Evolutionary conservation across 2,329 filamentous ascomycete species (phyloP), one percentile per base, ranked within the genome.

Genomic region (Cladophialophora chaetospira): DNA sequence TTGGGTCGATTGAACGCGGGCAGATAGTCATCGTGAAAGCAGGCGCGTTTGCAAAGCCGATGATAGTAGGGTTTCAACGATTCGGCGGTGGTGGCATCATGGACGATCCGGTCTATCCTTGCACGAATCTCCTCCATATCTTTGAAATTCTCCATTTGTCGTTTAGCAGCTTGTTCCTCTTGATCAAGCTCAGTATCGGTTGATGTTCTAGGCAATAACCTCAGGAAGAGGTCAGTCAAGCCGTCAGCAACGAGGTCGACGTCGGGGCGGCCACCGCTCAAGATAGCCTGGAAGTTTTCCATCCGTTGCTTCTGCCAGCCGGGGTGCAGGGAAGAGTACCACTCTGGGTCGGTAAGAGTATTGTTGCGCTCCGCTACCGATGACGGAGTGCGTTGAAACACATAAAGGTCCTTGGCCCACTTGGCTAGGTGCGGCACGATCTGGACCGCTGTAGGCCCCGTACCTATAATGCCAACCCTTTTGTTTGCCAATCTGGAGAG

Each of bases 41-140:
- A 79, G 0, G 84, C 83, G 0, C 85, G 78, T 68, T 88, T 88
- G 73, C 85, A 88, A 77, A 80, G 85, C 0, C 71, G 70, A 0
- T 80, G 77, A 65, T 87, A 88, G 80, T 81, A 85, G 0, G 82
- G 73, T 65, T 83, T 82, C 5, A 87, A 74, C 2, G 69, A 74
- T 23, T 75, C 74, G 0, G 84, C 83, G 0, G 78, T 82, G 1
- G 67, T 68, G 9, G 69, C 68, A 62, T 86, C 77, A 31, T 77
- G 68, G n/a, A 87, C 82, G n/a, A 79, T 68, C 0, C 71, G 63
- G n/a, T 79, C 76, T 4, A 78, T 72, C 2, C 79, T 75, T 2
- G 68, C 68, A 1, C 82, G 77, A 3, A 63, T 40, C 23, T 51
- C 21, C 31, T 63, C 58, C 61, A 64, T 64, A 45, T 62, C 60